Evolutionary conservation across 2,329 filamentous ascomycete species (phyloP), one percentile per base, ranked within the genome.

Genomic region (Neobulgaria alba): DNA sequence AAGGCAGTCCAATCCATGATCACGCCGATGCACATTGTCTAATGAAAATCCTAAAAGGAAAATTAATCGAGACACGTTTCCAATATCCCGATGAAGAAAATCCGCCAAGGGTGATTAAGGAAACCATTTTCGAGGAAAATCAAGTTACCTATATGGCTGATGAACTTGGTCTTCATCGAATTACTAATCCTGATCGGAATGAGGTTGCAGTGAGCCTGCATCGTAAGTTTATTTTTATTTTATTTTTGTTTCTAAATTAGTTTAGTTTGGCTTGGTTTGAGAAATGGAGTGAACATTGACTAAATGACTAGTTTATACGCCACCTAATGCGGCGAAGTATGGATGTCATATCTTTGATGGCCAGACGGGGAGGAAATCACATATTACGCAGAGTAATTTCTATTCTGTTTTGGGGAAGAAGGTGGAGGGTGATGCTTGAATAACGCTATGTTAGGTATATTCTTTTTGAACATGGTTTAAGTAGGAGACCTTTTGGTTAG

Each of bases 121-220:
- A 23, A 31, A 10, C 17, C 14, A 12, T 33, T 15, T 10, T 29
- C 56, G 65, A 69, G 36, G 70, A 81, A 57, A 82, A 90, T 50
- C 68, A 82, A 47, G 86, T 94, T 29, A 82, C 86, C 7, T 95
- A 95, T 63, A 95, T 95, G 81, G 84, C 85, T 29, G 89, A 95
- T 60, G 77, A 87, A 65, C 77, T 95, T 19, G 89, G 89, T 15
- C 69, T 95, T 31, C 89, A 95, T 64, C 78, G 80, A 39, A 82
- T 95, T 45, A 77, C 75, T 50, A 95, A 95, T 61, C 75, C 76
- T 18, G 78, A 84, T 52, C 63, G 68, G 35, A 71, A 74, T 54
- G 76, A 86, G 59, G 79, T 82, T 57, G 89, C 88, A 50, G 80
- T 95, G 36, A 94, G 87, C 42, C 66, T 95, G 49, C 89, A 95